Evolutionary conservation across 306 rosid species (phyloP), one percentile per base, ranked within the genome.

Genomic region (Rosa lucieae): DNA sequence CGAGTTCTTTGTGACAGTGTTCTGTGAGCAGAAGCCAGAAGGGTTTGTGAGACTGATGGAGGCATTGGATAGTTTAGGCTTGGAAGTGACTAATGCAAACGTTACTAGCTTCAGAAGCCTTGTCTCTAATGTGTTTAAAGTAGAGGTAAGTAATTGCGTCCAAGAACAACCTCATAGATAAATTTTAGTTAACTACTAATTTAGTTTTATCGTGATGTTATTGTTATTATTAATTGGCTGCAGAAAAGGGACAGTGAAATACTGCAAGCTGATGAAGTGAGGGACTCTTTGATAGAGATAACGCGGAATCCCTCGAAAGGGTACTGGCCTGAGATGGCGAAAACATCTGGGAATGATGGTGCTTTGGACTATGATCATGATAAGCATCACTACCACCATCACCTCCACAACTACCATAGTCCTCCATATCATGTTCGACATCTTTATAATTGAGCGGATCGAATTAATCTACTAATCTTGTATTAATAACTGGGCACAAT

Each of bases 101-200:
- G 92, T 93, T 1, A 91, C 94, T 21, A 89, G 93, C 84, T 89
- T 87, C 85, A 91, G 87, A 77, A 90, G 92, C 43, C 97, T 93
- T 0, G 94, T 91, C 20, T 88, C 97, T 20, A 93, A 89, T 80
- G 94, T 93, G 48, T 88, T 93, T 32, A 87, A 88, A 87, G 90
- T 90, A 3, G 88, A 88, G 92, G 97, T 89, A 82, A 67, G 32
- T 10, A 56, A 48, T 18, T 47, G 43, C 20, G 18, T 56, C 49
- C 1, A 2, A 32, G 42, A 32, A 63, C 42, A 63, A 12, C 39
- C 68, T 11, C 17, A 23, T 18, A 17, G 2, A 1, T 39, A 17
- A 0, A 17, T 67, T 40, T 17, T 17, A 67, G 14, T 67, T 67
- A 67, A 17, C 48, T 20, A 5, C 47, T 48, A 3, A 37, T 39